Evolutionary conservation across 768 basidiomycete genomes (phyloP), one percentile per base, ranked within the genome.

Genomic region (Tricholoma sp.): DNA sequence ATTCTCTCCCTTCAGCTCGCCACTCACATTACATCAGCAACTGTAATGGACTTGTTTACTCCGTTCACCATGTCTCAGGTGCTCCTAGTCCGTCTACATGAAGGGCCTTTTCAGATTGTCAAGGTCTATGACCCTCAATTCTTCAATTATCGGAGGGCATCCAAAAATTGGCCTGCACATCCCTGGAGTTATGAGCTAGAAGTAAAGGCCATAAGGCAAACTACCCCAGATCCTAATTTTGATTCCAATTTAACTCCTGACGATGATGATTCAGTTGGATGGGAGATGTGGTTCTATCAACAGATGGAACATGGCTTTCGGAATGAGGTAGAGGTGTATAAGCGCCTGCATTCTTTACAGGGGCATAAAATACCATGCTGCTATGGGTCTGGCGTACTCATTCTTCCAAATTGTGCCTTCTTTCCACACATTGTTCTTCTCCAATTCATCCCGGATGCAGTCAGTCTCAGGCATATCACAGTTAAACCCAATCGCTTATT

Each of bases 11-110:
- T 34, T 34, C 32, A 34, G 29, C 27, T 50, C 6, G 41, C 41
- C 19, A 43, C 41, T 43, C 6, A 9, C 14, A 9, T 21, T 9
- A 8, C 9, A 21, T 43, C 35, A 53, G 24, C 24, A 19, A 37
- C 16, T 37, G 58, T 63, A 37, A 58, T 57, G 50, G 56, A 16
- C 45, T 32, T 50, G 4, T 24, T 56, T 50, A 56, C 50, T 14
- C 55, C 21, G 1, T 54, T 54, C 41, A 54, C 53, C 12, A 39
- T 21, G 11, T 32, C 16, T 34, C 54, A 55, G 19, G 54, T 47
- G 27, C 39, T 54, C n/a, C 11, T 54, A 27, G 53, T 54, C 24
- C 24, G 19, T 16, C 39, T 18, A n/a, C 16, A 31, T 54, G 18
- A 43, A 4, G 24, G n/a, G 41, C 24, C 22, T 18, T 7, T 31